phyloP scores from a whole-genome alignment of 352 stramenopile genomes.

The Phytophthora capsici region DNA sequence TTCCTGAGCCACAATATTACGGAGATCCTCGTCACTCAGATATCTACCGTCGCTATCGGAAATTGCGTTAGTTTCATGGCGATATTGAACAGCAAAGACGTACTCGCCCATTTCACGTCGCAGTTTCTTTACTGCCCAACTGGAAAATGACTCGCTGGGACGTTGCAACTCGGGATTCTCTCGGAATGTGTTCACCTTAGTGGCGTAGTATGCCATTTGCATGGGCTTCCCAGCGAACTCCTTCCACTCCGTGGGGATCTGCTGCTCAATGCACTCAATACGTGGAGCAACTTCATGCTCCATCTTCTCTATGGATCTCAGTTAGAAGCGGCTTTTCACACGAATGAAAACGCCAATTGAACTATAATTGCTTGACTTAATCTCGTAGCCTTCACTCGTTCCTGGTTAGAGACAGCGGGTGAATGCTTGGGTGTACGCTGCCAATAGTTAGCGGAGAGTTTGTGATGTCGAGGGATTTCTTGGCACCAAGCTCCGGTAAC shows the following conservation, averaged over 20 bases:
- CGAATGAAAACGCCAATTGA: not conserved
- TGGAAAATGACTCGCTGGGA: slow-evolving; percentile 52
- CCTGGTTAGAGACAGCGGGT: slow-evolving; percentile 23
- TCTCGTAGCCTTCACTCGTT: not conserved
- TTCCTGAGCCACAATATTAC: slow-evolving; percentile 57
- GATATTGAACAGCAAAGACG: slow-evolving; percentile 13
- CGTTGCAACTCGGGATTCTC: slow-evolving; percentile 52
- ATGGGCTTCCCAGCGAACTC: slow-evolving; percentile 55
- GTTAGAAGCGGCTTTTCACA: slow-evolving; percentile 5
- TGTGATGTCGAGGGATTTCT: slow-evolving; percentile 9
- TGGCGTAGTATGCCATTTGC: slow-evolving; percentile 67
- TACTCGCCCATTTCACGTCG: slow-evolving; percentile 49
- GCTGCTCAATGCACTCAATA: slow-evolving; percentile 62
- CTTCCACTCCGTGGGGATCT: slow-evolving; percentile 53
- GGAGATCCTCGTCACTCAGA: slow-evolving; percentile 54
- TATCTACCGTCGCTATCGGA: slow-evolving; percentile 24
- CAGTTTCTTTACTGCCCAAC: slow-evolving; percentile 48
- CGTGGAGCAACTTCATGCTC: slow-evolving; percentile 54
- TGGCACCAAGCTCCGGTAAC: not conserved
- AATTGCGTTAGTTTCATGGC: slow-evolving; percentile 1
- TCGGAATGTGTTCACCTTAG: slow-evolving; percentile 70
- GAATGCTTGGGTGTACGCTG: slow-evolving; percentile 32
- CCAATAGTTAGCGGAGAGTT: slow-evolving; percentile 26
- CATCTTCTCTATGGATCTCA: slow-evolving; percentile 8
- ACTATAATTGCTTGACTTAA: slow-evolving; percentile 8